These are phyloP conservation scores for Ceratocystis colombiana DNA, from an alignment of 2,329 filamentous ascomycete genomes.

Conservation along the genomic window DNA sequence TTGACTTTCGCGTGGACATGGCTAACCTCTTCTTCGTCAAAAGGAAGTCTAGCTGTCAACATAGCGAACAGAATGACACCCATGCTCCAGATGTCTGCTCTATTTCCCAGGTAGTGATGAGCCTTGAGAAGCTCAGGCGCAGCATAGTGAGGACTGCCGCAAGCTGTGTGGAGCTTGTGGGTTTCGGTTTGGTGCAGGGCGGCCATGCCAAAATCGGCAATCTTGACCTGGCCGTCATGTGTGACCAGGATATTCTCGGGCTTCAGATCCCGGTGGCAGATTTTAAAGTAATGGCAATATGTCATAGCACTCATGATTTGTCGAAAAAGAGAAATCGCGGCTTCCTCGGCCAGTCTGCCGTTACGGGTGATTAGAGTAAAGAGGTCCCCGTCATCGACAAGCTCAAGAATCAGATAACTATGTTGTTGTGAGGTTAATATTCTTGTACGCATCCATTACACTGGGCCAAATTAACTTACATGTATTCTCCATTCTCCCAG, in stretches of 20 bases:
- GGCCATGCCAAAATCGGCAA: constrained; percentile 97
- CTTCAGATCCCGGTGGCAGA: constrained; percentile 93
- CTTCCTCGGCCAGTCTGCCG: constrained; percentile 65
- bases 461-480: constrained; percentile 48
- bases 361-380: constrained; percentile 74
- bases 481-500: constrained; percentile 91
- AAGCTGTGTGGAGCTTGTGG: constrained; percentile 75
- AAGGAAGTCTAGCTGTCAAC: constrained; percentile 73
- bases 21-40: constrained; percentile 56
- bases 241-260: constrained; percentile 93
- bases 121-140: constrained; percentile 81
- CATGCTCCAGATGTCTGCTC: constrained; percentile 89
- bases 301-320: constrained; percentile 87
- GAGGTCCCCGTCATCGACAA: constrained; percentile 67
- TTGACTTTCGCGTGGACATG: constrained; percentile 53
- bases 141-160: constrained; percentile 93
- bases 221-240: constrained; percentile 65
- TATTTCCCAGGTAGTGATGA: constrained; percentile 68
- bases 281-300: constrained; percentile 89
- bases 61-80: constrained; percentile 84
- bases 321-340: constrained; percentile 75
- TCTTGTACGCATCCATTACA: not conserved
- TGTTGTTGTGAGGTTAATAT: not conserved
- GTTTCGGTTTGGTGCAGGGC: constrained; percentile 72
- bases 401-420: constrained; percentile 91